These are phyloP conservation scores for Globisporangium alternatum DNA, from an alignment of 352 stramenopile genomes.

Conservation along the genomic window DNA sequence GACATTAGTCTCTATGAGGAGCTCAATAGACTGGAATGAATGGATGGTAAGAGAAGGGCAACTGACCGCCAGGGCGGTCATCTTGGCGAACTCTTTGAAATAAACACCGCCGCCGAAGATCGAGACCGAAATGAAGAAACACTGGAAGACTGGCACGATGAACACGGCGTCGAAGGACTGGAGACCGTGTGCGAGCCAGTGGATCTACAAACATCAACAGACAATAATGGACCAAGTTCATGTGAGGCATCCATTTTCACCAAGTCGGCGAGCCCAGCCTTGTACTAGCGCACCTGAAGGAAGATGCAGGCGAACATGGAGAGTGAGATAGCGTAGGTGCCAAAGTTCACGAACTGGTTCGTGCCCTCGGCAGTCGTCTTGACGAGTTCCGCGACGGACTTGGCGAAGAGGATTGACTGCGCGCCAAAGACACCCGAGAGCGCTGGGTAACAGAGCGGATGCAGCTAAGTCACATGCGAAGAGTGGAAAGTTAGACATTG, in stretches of 20 bases:
- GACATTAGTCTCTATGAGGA: background rate
- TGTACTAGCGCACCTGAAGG: constrained; percentile 40
- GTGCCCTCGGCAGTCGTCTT: constrained; percentile 75
- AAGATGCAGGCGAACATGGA: constrained; percentile 82
- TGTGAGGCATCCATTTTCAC: background rate
- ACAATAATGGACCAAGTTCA: background rate
- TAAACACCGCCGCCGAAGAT: constrained; percentile 88
- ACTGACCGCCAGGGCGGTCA: constrained; percentile 42
- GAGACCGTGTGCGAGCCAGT: constrained; percentile 83
- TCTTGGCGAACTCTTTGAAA: constrained; percentile 80
- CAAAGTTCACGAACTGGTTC: constrained; percentile 66
- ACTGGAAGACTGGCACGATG: constrained; percentile 83
- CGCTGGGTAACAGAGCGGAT: constrained; percentile 69
- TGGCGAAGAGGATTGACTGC: constrained; percentile 81
- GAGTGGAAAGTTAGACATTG: background rate
- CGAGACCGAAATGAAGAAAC: constrained; percentile 90
- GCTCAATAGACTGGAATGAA: background rate
- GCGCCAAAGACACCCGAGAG: constrained; percentile 75
- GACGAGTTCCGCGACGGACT: constrained; percentile 77
- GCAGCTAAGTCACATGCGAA: constrained; percentile 22
- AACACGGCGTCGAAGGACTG: constrained; percentile 86
- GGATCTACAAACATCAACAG: constrained; percentile 36
- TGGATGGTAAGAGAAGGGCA: background rate
- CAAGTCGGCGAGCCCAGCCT: background rate
- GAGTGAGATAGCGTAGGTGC: constrained; percentile 78